Conservation (phyloP, 805 yeast species). For the Pichia gijzeniarum region DNA sequence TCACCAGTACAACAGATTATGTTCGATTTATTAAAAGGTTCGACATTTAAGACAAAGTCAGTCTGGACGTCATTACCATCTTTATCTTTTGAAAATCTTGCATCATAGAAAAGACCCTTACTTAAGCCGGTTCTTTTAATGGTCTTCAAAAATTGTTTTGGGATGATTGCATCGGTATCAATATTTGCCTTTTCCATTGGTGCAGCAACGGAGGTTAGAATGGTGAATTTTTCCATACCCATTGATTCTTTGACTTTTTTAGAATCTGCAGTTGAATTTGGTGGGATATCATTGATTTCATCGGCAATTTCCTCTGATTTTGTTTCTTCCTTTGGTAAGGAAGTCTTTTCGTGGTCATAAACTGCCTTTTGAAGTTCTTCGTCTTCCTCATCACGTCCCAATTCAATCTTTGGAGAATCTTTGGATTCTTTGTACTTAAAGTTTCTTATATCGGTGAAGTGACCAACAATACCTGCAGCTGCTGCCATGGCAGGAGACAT, state of each 20-base stretch:
- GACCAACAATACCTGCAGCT: slow-evolving; percentile 92
- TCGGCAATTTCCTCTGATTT: slow-evolving; percentile 43
- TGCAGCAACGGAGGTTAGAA: slow-evolving; percentile 82
- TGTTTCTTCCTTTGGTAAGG: slow-evolving; percentile 48
- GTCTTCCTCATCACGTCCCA: slow-evolving; percentile 40
- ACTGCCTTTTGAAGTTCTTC: slow-evolving; percentile 57
- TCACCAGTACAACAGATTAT: slow-evolving; percentile 90
- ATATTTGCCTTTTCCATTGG: slow-evolving; percentile 93
- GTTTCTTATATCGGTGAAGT: slow-evolving; percentile 84
- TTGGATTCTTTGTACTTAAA: slow-evolving; percentile 53
- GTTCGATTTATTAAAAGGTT: slow-evolving; percentile 74
- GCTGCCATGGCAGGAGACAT: slow-evolving; percentile 99
- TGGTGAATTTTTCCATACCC: slow-evolving; percentile 70
- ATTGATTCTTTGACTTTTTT: slow-evolving; percentile 30
- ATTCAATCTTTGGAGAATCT: slow-evolving; percentile 51
- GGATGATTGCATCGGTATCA: slow-evolving; percentile 98
- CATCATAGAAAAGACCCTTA: slow-evolving; percentile 85
- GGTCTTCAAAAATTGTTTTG: slow-evolving; percentile 96
- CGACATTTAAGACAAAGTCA: slow-evolving; percentile 85
- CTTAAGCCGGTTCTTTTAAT: slow-evolving; percentile 94
- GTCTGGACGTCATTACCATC: slow-evolving; percentile 72
- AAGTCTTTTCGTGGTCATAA: slow-evolving; percentile 61
- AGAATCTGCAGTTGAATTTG: slow-evolving; percentile 33
- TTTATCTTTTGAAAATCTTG: slow-evolving; percentile 65
- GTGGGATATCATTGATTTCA: slow-evolving; percentile 59